These are phyloP conservation scores for Diophrys appendiculata DNA, from an alignment of 73 alveolate genomes.

Conservation along the genomic window DNA sequence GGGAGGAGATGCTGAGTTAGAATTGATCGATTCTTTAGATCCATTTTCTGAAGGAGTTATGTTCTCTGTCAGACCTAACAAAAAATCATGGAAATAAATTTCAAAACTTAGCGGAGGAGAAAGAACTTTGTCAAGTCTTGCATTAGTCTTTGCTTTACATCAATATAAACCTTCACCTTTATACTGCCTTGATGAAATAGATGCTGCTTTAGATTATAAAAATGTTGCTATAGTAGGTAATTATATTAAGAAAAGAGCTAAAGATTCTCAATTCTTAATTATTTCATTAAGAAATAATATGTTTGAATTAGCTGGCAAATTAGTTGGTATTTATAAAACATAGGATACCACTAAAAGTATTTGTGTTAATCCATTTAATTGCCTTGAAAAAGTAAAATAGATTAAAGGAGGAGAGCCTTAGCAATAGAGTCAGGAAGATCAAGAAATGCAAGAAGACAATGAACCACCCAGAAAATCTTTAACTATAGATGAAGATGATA, in stretches of 20 bases:
- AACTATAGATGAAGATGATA: too few relatives aligned
- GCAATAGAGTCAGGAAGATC: too few relatives aligned
- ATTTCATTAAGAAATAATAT: conserved; percentile 90
- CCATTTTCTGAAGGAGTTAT: conserved; percentile 91
- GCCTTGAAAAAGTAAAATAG: conserved; percentile 10
- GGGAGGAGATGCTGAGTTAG: conserved; percentile 85
- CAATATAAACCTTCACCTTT: conserved; percentile 91
- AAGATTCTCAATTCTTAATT: conserved; percentile 90
- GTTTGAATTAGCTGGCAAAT: conserved; percentile 88
- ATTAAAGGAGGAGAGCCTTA: conserved; percentile 13
- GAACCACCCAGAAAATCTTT: too few relatives aligned
- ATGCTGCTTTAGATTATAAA: conserved; percentile 97
- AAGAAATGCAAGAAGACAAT: too few relatives aligned
- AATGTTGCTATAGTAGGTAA: conserved; percentile 93
- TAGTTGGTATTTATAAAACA: conserved; percentile 89
- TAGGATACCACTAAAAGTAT: conserved; percentile 84
- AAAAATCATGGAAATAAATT: conserved; percentile 91
- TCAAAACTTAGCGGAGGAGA: conserved; percentile 90
- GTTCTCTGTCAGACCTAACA: conserved; percentile 87
- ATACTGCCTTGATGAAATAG: conserved; percentile 91
- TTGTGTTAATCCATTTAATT: conserved; percentile 64
- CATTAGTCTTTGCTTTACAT: conserved; percentile 93
- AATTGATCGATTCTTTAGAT: conserved; percentile 78
- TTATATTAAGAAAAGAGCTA: conserved; percentile 88
- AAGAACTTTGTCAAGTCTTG: conserved; percentile 86